phyloP scores from a whole-genome alignment of 177 flowering plant species.

The Vitis hybrid region DNA sequence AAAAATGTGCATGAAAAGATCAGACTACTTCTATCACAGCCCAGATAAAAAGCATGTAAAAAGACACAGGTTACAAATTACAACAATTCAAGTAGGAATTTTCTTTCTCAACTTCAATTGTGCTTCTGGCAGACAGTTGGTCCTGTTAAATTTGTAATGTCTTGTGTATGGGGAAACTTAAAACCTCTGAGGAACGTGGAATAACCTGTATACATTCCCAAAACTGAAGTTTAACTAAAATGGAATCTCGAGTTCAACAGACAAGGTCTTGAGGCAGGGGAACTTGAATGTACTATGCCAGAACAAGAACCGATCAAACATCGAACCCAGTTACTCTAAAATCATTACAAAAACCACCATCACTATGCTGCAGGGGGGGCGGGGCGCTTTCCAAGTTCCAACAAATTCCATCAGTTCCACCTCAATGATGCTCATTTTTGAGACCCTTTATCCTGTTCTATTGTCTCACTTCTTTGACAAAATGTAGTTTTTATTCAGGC shows the following conservation, averaged over 20 bases:
- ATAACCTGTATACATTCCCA: constrained; percentile 6
- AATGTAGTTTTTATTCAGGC: background rate
- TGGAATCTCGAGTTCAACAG: background rate
- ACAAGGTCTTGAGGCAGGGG: background rate
- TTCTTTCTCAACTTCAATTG: background rate
- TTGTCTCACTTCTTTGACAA: background rate
- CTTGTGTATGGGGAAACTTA: too few relatives aligned
- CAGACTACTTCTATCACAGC: too few relatives aligned
- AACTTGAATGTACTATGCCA: background rate
- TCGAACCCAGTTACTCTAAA: background rate
- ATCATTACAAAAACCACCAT: too few relatives aligned
- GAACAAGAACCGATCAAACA: background rate
- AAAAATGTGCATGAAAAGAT: too few relatives aligned
- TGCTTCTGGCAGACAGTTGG: background rate
- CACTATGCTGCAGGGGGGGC: background rate
- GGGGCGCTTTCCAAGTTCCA: background rate
- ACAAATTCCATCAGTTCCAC: background rate
- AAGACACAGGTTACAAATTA: background rate
- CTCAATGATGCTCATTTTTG: background rate
- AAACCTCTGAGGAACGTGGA: background rate
- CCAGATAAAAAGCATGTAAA: too few relatives aligned
- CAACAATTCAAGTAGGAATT: background rate
- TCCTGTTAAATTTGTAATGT: background rate
- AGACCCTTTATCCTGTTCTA: background rate
- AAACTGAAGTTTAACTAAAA: background rate